Conservation (phyloP, 345 rosid species). For the Citrus maxima region DNA sequence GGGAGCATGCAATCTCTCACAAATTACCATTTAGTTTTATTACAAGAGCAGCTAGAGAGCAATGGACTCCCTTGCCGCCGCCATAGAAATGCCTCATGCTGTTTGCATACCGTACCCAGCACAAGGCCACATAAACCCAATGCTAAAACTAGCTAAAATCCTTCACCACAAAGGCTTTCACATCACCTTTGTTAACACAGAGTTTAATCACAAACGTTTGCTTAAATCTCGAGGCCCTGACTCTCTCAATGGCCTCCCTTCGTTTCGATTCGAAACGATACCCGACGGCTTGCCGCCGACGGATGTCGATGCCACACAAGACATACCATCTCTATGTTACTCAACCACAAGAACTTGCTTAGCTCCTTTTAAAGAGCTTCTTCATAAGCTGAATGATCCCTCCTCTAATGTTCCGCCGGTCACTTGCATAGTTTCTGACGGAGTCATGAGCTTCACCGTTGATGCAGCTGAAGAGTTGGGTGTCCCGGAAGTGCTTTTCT, state of each 20-base stretch:
- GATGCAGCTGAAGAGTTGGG: conserved; percentile 37
- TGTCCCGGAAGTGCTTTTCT: conserved; percentile 34
- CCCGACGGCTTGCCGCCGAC: conserved; percentile 44
- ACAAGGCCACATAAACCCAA: conserved; percentile 53
- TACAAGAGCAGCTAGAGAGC: neutral
- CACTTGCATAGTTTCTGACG: conserved; percentile 44
- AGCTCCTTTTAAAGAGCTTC: conserved; percentile 31
- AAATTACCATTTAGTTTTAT: neutral
- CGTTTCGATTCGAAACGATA: conserved; percentile 39
- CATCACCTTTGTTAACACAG: conserved; percentile 52
- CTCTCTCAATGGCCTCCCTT: conserved; percentile 34
- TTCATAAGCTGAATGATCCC: conserved; percentile 25
- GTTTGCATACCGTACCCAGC: conserved; percentile 57
- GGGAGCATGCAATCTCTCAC: neutral
- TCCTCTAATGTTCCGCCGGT: conserved; percentile 21
- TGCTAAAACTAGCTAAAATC: conserved; percentile 47
- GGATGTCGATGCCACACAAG: conserved; percentile 38
- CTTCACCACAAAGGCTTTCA: conserved; percentile 45
- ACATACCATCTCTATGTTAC: conserved; percentile 34
- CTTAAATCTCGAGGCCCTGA: conserved; percentile 30
- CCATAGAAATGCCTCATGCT: conserved; percentile 31
- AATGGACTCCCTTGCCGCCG: conserved; percentile 12
- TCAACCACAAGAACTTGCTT: conserved; percentile 31
- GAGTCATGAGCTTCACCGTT: conserved; percentile 38
- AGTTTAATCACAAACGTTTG: conserved; percentile 42